Conservation (phyloP, 306 rosid species). For the Gastrolobium bilobum region DNA sequence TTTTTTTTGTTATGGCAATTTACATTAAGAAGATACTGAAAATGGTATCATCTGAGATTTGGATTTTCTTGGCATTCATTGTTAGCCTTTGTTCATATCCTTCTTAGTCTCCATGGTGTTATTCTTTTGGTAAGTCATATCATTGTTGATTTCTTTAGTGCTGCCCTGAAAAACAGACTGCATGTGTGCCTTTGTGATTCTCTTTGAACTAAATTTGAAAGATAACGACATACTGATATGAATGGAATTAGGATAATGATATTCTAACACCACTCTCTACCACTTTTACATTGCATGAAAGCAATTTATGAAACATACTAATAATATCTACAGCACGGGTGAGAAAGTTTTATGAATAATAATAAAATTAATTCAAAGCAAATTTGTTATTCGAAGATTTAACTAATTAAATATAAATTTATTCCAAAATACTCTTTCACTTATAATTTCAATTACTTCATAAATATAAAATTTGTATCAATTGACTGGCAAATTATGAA, state of each 20-base stretch:
- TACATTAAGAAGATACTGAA: not conserved
- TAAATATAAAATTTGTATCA: too few relatives aligned
- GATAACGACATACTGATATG: not conserved
- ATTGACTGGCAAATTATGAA: too few relatives aligned
- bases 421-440: too few relatives aligned
- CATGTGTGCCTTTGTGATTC: not conserved
- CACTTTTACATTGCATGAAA: too few relatives aligned
- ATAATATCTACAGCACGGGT: too few relatives aligned
- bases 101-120: not conserved
- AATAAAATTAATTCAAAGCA: too few relatives aligned
- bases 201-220: not conserved
- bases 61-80: slow-evolving; percentile 30
- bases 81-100: not conserved
- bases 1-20: not conserved
- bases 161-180: not conserved
- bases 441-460: too few relatives aligned
- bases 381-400: too few relatives aligned
- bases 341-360: too few relatives aligned
- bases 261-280: not conserved
- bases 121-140: slow-evolving; percentile 25
- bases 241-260: not conserved
- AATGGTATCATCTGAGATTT: slow-evolving; percentile 2
- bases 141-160: not conserved
- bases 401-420: too few relatives aligned
- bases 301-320: too few relatives aligned